Base-by-base conservation (phyloP, 2,329 filamentous ascomycete genomes). In the Pyrenochaeta sp. region DNA sequence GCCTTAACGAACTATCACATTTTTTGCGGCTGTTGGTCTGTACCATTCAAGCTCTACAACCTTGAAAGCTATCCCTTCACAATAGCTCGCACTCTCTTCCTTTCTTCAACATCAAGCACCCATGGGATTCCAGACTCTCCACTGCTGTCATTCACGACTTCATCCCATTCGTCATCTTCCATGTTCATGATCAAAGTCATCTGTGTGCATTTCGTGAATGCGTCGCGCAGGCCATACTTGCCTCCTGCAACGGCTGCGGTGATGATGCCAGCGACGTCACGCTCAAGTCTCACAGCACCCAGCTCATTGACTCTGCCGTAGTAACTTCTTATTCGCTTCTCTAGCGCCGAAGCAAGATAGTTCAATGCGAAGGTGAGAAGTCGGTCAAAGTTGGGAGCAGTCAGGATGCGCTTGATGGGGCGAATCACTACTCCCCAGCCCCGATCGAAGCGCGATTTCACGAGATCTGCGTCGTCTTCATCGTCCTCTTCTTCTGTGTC, bases 121-220 rank as follows among this genome's bases (percentile, higher is more conserved):
- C 88, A 91, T 36, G 81, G 78, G 63, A 94, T 84, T 8, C 82
- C 87, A 10, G 78, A 73, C 41, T 82, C 78, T 48, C 70, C 67
- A 35, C 73, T 67, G 21, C 77, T 72, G 27, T 79, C 73, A 6
- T 71, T 63, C 26, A 73, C 68, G 26, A 92, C 72, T 70, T 94
- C 90, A 34, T 93, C 89, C 89, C 91, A 96, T 72, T 96, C 93
- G 44, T 96, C 92, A 22, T 94, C 89, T 67, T 96, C 92, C 90
- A 96, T 95, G 58, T 92, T 93, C 67, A 93, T 85, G 11, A 96
- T 84, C 77, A 95, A 84, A 44, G 88, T 83, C 60, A 96, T 86
- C 77, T 96, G 90, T 46, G 81, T 80, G 44, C 88, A 89, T 61
- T 86, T 83, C 19, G 81, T 79, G 74, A 96, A 96, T 3, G 82